These are phyloP conservation scores for Aspergillus avenaceus DNA, from an alignment of 495 filamentous ascomycete genomes.

Conservation along the genomic window DNA sequence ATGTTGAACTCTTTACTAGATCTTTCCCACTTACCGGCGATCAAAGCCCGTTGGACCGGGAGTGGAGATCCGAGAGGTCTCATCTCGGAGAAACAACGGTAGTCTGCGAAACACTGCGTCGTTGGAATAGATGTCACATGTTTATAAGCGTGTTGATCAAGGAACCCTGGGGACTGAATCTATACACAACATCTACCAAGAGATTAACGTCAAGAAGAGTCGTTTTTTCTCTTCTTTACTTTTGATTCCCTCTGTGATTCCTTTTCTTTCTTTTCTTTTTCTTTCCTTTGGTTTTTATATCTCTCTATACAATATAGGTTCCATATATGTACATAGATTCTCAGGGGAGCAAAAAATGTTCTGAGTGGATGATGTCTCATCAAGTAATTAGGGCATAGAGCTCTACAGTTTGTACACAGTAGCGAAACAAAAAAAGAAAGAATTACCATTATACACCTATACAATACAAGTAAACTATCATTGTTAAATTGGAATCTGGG, in stretches of 20 bases:
- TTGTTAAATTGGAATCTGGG: too few relatives aligned
- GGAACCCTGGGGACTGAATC: too few relatives aligned
- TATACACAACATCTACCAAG: too few relatives aligned
- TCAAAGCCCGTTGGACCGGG: conserved; percentile 61
- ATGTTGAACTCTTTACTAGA: conserved; percentile 33
- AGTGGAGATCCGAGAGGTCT: conserved; percentile 56
- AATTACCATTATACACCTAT: too few relatives aligned
- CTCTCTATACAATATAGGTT: conserved; percentile 5
- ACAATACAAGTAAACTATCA: too few relatives aligned
- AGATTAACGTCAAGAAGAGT: too few relatives aligned
- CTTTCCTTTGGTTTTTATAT: background rate
- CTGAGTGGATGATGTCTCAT: conserved; percentile 27
- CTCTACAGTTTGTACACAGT: background rate
- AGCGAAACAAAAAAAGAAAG: too few relatives aligned
- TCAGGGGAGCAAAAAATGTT: conserved; percentile 13
- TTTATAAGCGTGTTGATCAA: background rate
- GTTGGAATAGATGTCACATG: conserved; percentile 25
- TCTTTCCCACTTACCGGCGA: conserved; percentile 60
- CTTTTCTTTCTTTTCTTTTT: background rate
- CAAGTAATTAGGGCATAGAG: conserved; percentile 11
- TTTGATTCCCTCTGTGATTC: background rate
- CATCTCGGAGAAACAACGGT: conserved; percentile 31
- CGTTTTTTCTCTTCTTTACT: background rate
- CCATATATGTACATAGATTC: conserved; percentile 26
- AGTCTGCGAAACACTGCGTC: conserved; percentile 11